Evolutionary conservation across 169 alveolate genomes (phyloP).

Genomic region (Cyclospora cayetanensis): DNA sequence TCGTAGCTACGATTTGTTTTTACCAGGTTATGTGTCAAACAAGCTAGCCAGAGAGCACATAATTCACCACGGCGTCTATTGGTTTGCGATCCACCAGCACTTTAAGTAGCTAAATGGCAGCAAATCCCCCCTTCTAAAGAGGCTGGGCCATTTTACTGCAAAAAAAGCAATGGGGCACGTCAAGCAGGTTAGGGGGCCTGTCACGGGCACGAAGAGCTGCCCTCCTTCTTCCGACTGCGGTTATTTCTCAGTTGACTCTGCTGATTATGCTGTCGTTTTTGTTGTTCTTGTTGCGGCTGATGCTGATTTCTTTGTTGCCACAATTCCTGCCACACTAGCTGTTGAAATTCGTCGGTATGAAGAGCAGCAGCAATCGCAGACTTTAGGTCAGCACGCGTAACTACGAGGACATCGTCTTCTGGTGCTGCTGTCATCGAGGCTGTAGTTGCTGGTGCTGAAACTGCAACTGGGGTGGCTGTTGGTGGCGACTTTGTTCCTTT

Average conservation of each 20-base stretch:
- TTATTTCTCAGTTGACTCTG: neutral
- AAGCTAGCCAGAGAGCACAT: too few relatives aligned
- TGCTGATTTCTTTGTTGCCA: conserved; percentile 2
- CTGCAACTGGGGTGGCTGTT: neutral
- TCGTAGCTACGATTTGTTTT: too few relatives aligned
- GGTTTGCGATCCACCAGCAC: too few relatives aligned
- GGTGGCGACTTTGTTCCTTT: too few relatives aligned
- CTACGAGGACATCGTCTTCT: neutral
- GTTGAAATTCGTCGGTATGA: conserved; percentile 8
- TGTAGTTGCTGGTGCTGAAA: neutral
- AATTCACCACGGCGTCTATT: too few relatives aligned
- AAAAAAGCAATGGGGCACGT: too few relatives aligned
- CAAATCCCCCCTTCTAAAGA: too few relatives aligned
- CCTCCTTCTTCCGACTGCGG: neutral
- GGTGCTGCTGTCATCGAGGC: neutral
- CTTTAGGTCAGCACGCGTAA: conserved; percentile 1
- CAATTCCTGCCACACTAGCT: conserved; percentile 42
- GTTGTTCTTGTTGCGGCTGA: neutral
- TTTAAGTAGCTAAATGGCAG: too few relatives aligned
- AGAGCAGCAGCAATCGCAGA: conserved; percentile 41
- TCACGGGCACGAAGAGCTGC: too few relatives aligned
- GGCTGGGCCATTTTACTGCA: too few relatives aligned
- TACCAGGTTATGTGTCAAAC: too few relatives aligned
- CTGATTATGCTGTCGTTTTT: neutral
- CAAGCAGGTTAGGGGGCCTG: too few relatives aligned